Evolutionary conservation across 2,329 filamentous ascomycete genomes (phyloP).

Genomic region (Venturia aucupariae): DNA sequence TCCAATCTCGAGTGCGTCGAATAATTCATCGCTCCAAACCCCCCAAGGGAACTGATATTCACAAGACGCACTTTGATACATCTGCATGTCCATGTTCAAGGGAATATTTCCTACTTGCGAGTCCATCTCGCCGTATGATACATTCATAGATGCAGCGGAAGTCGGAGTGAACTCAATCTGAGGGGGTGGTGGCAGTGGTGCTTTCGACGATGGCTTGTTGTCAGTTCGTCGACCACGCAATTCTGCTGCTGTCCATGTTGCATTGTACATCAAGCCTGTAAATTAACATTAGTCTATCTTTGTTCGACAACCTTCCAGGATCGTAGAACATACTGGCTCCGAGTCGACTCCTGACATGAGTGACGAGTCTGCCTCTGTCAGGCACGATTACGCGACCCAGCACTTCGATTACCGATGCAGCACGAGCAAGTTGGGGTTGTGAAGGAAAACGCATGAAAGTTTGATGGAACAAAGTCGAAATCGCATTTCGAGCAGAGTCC

Average conservation of each 20-base stretch:
- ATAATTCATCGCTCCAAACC: constrained; percentile 15
- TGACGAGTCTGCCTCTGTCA: constrained; percentile 11
- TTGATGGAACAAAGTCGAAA: constrained; percentile 12
- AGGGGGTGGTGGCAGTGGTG: neutral
- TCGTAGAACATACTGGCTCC: neutral
- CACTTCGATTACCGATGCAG: constrained; percentile 13
- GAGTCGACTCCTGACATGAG: constrained; percentile 15
- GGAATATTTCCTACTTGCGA: neutral
- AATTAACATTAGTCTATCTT: neutral
- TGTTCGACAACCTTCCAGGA: too few relatives aligned
- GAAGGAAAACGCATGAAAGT: constrained; percentile 15
- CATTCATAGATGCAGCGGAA: neutral
- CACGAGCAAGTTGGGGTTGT: constrained; percentile 7
- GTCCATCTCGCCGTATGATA: neutral
- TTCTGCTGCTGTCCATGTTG: constrained; percentile 14
- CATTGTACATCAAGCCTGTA: constrained; percentile 14
- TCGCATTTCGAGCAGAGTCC: constrained; percentile 15
- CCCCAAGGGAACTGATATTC: constrained; percentile 15
- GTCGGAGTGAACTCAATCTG: neutral
- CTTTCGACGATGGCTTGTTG: neutral
- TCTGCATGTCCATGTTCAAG: neutral
- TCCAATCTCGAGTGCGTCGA: constrained; percentile 14
- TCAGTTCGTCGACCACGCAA: constrained; percentile 11
- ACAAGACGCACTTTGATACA: neutral
- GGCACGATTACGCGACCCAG: constrained; percentile 16